Percentiles rank a stretch among this genome's conserved stretches.
phyloP scores from a whole-genome alignment of 108 stramenopile genomes.

The Parietichytrium sp. region DNA sequence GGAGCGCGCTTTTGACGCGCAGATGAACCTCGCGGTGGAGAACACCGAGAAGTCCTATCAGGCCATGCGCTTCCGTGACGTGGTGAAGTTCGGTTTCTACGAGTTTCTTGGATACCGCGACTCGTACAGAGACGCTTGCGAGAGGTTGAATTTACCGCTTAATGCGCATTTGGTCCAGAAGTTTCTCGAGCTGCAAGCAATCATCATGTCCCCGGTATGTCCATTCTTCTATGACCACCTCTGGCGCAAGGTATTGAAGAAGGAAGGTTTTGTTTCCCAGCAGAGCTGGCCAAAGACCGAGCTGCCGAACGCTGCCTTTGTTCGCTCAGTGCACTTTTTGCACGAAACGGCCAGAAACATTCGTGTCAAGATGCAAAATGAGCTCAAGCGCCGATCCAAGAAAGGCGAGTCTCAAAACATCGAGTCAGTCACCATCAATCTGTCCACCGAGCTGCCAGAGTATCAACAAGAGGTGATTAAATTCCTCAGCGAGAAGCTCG shows the following conservation, averaged over 20 bases:
- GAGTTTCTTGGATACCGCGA: slow-evolving; percentile 84
- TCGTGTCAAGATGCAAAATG: slow-evolving; percentile 22
- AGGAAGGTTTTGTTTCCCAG: neutral
- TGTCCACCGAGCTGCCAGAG: neutral
- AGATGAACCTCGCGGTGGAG: slow-evolving; percentile 77
- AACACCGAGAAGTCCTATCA: slow-evolving; percentile 64
- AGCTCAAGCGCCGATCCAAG: slow-evolving; percentile 20
- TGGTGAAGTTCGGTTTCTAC: slow-evolving; percentile 84
- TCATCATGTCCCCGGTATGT: slow-evolving; percentile 82
- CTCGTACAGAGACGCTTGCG: slow-evolving; percentile 87
- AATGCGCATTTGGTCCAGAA: slow-evolving; percentile 65
- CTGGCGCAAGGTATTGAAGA: slow-evolving; percentile 52
- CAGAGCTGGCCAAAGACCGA: neutral
- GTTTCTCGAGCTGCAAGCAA: slow-evolving; percentile 46
- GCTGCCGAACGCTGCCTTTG: slow-evolving; percentile 16
- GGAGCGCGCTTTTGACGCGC: slow-evolving; percentile 76
- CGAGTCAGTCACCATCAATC: neutral
- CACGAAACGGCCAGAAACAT: neutral
- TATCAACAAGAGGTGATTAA: neutral
- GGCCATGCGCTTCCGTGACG: slow-evolving; percentile 71
- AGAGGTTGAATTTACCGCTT: slow-evolving; percentile 76
- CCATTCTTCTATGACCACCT: slow-evolving; percentile 74
- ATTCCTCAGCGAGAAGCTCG: neutral
- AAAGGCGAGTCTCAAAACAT: neutral
- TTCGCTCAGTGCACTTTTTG: slow-evolving; percentile 14